Conservation (phyloP, 495 filamentous ascomycete species). For the Neurospora pannonica region DNA sequence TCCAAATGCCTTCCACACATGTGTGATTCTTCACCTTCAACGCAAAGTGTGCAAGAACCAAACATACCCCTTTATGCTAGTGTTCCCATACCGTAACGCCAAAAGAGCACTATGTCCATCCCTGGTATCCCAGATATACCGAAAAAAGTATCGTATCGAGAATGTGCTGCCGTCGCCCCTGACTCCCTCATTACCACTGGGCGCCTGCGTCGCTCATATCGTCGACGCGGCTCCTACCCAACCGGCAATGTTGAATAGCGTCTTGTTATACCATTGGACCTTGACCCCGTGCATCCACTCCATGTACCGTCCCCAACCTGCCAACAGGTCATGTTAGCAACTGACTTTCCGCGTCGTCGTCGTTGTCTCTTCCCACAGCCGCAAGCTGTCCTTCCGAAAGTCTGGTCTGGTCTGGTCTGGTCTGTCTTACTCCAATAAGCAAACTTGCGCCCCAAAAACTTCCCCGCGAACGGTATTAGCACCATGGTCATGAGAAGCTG, state of each 20-base stretch:
- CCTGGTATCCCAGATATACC: neutral
- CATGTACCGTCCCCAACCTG: slow-evolving; percentile 50
- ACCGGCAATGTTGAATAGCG: slow-evolving; percentile 56
- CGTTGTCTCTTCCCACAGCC: neutral
- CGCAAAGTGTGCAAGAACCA: neutral
- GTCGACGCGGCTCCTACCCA: slow-evolving; percentile 60
- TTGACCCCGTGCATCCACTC: slow-evolving; percentile 48
- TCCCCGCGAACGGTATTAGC: slow-evolving; percentile 82
- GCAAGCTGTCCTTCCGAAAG: neutral
- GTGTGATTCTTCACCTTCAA: neutral
- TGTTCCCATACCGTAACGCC: neutral
- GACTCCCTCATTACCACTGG: neutral
- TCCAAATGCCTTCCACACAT: neutral
- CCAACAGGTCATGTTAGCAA: slow-evolving; percentile 10
- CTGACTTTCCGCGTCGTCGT: neutral
- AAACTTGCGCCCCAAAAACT: slow-evolving; percentile 85
- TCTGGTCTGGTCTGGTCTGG: neutral
- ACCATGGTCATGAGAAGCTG: slow-evolving; percentile 91
- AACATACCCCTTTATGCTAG: neutral
- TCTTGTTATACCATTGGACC: slow-evolving; percentile 41
- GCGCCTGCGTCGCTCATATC: slow-evolving; percentile 36
- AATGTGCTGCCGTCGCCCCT: neutral
- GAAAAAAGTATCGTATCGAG: neutral
- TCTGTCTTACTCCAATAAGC: slow-evolving; percentile 82
- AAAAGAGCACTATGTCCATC: neutral